phyloP scores from a whole-genome alignment of 139 green algal genomes.

The Picochlorum sp. region DNA sequence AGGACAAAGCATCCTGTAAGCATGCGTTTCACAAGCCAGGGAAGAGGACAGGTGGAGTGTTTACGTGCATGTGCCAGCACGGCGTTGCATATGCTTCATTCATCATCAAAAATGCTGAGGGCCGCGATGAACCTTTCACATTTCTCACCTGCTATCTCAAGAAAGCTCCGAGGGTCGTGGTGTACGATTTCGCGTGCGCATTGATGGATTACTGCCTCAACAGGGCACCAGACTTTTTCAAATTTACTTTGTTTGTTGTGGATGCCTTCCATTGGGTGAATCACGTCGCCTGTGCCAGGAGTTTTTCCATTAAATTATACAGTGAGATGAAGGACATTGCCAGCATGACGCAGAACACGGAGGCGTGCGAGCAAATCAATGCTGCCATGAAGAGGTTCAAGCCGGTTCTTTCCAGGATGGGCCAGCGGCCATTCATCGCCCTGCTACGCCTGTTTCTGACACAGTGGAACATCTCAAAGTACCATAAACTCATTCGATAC shows the following conservation, averaged over 20 bases:
- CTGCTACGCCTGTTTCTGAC: too few relatives aligned
- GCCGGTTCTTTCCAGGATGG: too few relatives aligned
- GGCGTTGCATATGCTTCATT: neutral
- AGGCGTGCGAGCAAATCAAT: too few relatives aligned
- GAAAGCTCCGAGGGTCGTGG: neutral
- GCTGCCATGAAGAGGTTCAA: too few relatives aligned
- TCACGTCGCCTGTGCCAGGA: neutral
- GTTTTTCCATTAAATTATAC: too few relatives aligned
- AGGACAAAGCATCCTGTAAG: neutral
- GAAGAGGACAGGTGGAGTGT: conserved; percentile 1
- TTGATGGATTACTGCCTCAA: conserved; percentile 8
- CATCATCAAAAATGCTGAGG: neutral
- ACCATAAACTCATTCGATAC: too few relatives aligned
- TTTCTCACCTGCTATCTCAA: neutral
- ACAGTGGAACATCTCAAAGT: too few relatives aligned
- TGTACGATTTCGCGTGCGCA: conserved; percentile 1
- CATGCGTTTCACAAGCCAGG: neutral
- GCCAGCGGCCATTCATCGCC: too few relatives aligned
- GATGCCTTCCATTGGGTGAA: neutral
- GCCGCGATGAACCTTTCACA: neutral
- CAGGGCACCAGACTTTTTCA: neutral
- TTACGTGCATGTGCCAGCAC: conserved; percentile 1
- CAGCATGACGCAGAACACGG: too few relatives aligned
- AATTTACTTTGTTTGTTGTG: neutral
- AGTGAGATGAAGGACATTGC: too few relatives aligned